Conservation (phyloP, 345 rosid genomes). For the Durio zibethinus region DNA sequence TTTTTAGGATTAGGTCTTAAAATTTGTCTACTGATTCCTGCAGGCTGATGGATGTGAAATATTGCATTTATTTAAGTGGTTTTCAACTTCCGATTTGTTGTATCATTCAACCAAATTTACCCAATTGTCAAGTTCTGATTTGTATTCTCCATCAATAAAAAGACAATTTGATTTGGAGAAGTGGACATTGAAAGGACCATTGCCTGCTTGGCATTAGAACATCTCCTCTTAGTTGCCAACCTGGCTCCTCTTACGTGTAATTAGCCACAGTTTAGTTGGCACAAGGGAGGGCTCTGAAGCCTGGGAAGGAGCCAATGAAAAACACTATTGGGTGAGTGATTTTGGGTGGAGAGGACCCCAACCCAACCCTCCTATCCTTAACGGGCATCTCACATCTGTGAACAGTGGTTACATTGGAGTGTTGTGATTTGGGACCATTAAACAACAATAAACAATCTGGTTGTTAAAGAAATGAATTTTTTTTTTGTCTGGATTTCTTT, state of each 20-base stretch:
- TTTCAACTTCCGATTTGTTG: too few relatives aligned
- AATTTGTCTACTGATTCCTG: neutral
- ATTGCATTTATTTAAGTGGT: conserved; percentile 11
- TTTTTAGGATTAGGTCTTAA: neutral
- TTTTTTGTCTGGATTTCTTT: too few relatives aligned
- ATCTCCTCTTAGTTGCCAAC: neutral
- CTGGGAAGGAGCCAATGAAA: neutral
- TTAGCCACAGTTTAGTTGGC: neutral
- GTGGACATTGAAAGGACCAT: neutral
- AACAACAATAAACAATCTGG: too few relatives aligned
- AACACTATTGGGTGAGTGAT: neutral
- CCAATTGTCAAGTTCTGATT: neutral
- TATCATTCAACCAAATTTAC: neutral
- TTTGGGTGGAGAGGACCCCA: neutral
- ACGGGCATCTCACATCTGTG: too few relatives aligned
- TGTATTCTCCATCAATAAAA: neutral
- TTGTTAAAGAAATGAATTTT: too few relatives aligned
- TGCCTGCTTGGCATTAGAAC: neutral
- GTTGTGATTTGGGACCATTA: too few relatives aligned
- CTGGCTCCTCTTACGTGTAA: neutral
- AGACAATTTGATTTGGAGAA: neutral
- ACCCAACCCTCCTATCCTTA: neutral
- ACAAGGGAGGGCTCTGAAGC: neutral
- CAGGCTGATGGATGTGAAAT: conserved; percentile 9
- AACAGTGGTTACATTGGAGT: too few relatives aligned